Base-by-base conservation (phyloP, 1,284 basidiomycete genomes). In the Vanrija pseudolonga region DNA sequence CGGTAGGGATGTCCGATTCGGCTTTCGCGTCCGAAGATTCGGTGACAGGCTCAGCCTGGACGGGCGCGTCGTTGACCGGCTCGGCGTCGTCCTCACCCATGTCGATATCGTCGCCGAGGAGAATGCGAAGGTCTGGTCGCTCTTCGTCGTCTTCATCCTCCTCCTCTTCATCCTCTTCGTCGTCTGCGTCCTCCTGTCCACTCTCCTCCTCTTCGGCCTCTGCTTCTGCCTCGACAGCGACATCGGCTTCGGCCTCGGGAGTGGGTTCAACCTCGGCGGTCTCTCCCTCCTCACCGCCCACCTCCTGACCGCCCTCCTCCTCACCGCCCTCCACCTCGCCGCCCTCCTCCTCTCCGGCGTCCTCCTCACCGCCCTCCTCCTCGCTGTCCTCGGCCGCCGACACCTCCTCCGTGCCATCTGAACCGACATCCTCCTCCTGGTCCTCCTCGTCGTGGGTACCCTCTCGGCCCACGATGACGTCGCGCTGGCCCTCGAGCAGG, bases 401-500 rank as follows among this genome's bases (percentile, higher is more conserved):
- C 3, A 60, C 63, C 3, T 63, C 67, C 5, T 63, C 68, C 3
- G 65, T 67, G 4, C 50, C 65, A 22, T 68, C 69, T 28, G 60
- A 65, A 9, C 49, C 57, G 17, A 37, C 52, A 14, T 51, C 51
- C 14, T 51, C 62, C 12, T 65, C 58, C 11, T 68, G 66, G 18
- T 61, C 59, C 20, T 61, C 65, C 3, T 63, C 68, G 6, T 60
- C 61, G 51, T 62, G 49, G 11, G 56, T 62, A 11, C 22, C 41
- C 17, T 69, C 70, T 59, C 72, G 51, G 7, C 71, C 79, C 0
- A 79, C 77, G 43, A 92, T 76, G 64, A 88, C 87, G 1, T 83
- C 80, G 41, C 88, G 84, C 66, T 94, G 93, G 7, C 88, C 87
- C 67, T 89, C 86, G 55, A 97, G 79, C 63, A 96, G 85, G 50